These are phyloP conservation scores for Eucalyptus paniculata DNA, from an alignment of 345 rosid species.

Conservation along the genomic window DNA sequence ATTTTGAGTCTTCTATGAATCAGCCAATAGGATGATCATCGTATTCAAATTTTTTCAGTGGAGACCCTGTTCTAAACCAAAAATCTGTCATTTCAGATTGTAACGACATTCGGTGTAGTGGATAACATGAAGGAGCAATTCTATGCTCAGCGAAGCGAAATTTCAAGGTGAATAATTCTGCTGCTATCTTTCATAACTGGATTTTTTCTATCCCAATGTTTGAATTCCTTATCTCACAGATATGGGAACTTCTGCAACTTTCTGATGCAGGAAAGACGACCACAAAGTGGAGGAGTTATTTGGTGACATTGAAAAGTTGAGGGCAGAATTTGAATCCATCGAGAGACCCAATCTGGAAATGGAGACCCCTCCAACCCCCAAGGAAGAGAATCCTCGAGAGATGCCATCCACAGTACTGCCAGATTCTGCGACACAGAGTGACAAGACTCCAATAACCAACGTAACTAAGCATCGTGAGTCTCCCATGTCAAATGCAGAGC, in stretches of 20 bases:
- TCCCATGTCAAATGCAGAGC: constrained; percentile 11
- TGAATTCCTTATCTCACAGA: background rate
- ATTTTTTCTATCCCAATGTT: background rate
- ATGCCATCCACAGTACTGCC: constrained; percentile 4
- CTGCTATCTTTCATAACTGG: background rate
- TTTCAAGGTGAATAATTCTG: constrained; percentile 25
- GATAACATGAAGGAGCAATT: constrained; percentile 86
- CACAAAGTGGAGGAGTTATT: constrained; percentile 51
- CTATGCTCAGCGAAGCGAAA: constrained; percentile 35
- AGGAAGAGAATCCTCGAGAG: constrained; percentile 19
- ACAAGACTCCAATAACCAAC: constrained; percentile 11
- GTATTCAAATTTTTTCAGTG: background rate
- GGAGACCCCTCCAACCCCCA: constrained; percentile 31
- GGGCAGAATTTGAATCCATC: constrained; percentile 65
- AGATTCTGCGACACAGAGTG: background rate
- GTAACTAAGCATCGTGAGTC: constrained; percentile 9
- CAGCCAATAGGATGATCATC: background rate
- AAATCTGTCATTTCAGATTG: constrained; percentile 33
- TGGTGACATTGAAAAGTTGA: constrained; percentile 62
- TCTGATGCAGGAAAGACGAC: constrained; percentile 56
- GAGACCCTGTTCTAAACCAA: background rate
- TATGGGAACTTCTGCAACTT: background rate
- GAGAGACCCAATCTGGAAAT: constrained; percentile 78
- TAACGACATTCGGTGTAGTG: constrained; percentile 84
- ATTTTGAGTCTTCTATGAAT: background rate